Evolutionary conservation across 352 stramenopile species (phyloP), one percentile per base, ranked within the genome.

Genomic region (Globisporangium barbulae): DNA sequence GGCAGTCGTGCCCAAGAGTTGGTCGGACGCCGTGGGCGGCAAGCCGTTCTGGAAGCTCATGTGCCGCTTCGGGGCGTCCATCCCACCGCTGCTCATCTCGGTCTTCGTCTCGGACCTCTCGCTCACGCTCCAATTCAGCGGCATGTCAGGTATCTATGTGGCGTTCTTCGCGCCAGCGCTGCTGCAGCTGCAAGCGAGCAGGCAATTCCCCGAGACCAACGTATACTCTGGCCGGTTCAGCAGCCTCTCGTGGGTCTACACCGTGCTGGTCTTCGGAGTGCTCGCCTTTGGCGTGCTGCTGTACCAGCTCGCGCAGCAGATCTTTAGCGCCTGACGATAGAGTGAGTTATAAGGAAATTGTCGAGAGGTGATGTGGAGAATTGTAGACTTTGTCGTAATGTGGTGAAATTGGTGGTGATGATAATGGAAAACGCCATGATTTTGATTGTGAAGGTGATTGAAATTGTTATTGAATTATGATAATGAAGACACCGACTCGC

Each of bases 101-200:
- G 68, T 96, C 53, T 83, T 94, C 21, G 83, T 94, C n/a, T 83
- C 75, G 8, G 87, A 97, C 66, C 57, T 97, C 8, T 89, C 81
- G 9, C 70, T 96, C 65, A 95, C 87, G 35, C 82, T 97, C 31
- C 85, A 97, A 59, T 82, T 97, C 49, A 91, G 81, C 69, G 85
- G 85, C 12, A 72, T 93, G 33, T 75, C 84, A 55, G 85, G 85
- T 19, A 78, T 93, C 57, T 93, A 92, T 63, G 85, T 93, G 25
- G 85, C 85, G 39, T 93, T 93, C 59, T 90, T 93, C 53, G 82
- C 85, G 30, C 85, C 85, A 21, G 82, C 83, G 30, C 66, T 93
- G 59, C 64, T 94, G 48, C 85, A 94, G 59, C 67, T 90, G 31
- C 70, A 74, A 48, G 75, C 81, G 28, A 72, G 64, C 47, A 74